Base-by-base conservation (phyloP, 208 protist species). In the Trypanosoma conorhini region DNA sequence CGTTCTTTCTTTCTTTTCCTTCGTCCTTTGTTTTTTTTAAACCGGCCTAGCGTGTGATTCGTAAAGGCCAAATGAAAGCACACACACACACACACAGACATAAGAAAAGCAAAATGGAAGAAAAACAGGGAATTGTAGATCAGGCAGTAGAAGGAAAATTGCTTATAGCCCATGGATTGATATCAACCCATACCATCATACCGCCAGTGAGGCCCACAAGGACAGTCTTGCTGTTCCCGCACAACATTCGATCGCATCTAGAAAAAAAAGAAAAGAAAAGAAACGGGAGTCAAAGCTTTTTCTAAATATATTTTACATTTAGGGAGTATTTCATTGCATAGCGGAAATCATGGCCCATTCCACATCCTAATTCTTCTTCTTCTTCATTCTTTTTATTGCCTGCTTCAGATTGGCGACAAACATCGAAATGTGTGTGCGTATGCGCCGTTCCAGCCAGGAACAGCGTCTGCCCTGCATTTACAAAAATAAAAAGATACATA, bases 71-170 rank as follows among this genome's bases (percentile, higher is more conserved):
- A 58, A 4, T 70, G 61, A 70, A 67, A 54, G 28, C 46, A 62
- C 42, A 17, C 51, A 33, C 56, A 54, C 15, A 28, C 17, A 57
- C 26, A 30, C 31, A 57, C 52, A 57, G 8, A 10, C 38, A 58
- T 38, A 65, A n/a, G 67, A 70, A 70, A 67, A 61, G 28, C 35
- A 62, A 70, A 70, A 67, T 55, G 28, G 31, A 62, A 46, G 1
- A 46, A 19, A 3, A 3, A 19, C 17, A 3, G 8, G 42, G 17
- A 19, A 12, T 10, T 3, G 17, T 21, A 12, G 42, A 3, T 21
- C 42, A 46, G 15, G 3, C 5, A 46, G 1, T 46, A 46, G 15
- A 46, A 46, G 42, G 17, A 46, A 1, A 46, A 46, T 19, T 46
- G 42, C 42, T 3, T 46, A 46, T 19, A 46, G 17, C 42, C 15